Base-by-base conservation (phyloP, 1,139 yeast genomes). In the Diutina catenulata region DNA sequence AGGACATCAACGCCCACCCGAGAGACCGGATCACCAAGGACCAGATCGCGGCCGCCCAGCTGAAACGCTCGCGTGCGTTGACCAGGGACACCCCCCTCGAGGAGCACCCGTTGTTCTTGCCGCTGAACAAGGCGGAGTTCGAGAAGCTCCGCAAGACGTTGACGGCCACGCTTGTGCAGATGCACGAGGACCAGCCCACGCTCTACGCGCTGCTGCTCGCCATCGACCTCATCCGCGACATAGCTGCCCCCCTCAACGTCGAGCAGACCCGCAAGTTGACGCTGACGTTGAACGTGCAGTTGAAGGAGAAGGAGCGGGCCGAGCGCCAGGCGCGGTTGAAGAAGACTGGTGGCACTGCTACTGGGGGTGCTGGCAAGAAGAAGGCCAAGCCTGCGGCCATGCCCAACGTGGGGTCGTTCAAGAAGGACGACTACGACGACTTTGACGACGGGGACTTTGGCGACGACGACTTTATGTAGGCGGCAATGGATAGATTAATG, bases 291-390 rank as follows among this genome's bases (percentile, higher is more conserved):
- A 83, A 77, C 49, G 91, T 88, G 6, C 59, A 80, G 40, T 67
- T 81, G 45, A 87, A 80, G 52, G 95, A 87, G 41, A 91, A 91
- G 64, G 91, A 81, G 59, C 80, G 79, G 56, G 81, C 80, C 42
- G 97, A 88, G 64, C 83, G 96, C 66, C 80, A 71, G 51, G 84
- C 81, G 3, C 74, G 94, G 62, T 64, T 81, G 51, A 73, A 80
- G 51, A 80, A 78, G 56, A 72, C 86, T 36, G 91, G 91, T 44
- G 91, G 91, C 45, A 80, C 91, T 37, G 76, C 91, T 31, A 80
- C 93, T 36, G 94, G 93, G 53, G 94, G 96, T 56, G 91, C 94
- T 24, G 96, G 95, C 53, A 86, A 84, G 71, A 83, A 86, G 76
- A 87, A 88, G 74, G 88, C 79, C 45, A 87, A 86, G 68, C 70